Conservation (phyloP, 176 grass and related monocot genomes). For the Elymus sibiricus region DNA sequence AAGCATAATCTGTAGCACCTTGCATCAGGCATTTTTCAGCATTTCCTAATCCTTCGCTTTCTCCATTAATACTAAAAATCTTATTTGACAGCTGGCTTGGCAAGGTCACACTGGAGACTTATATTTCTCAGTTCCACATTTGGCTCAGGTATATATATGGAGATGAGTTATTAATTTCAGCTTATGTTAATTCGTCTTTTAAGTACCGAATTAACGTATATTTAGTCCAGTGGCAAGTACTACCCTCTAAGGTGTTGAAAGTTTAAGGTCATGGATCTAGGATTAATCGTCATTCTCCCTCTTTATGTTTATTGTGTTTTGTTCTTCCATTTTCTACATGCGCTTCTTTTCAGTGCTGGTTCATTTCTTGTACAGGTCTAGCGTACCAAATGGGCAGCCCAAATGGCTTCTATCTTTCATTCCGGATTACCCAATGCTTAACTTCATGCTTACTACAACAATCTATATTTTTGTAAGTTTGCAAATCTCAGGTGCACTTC, state of each 20-base stretch:
- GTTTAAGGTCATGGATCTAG: neutral
- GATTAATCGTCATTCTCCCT: neutral
- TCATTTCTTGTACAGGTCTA: constrained; percentile 56
- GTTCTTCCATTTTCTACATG: neutral
- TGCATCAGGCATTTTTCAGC: neutral
- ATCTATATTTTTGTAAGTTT: constrained; percentile 78
- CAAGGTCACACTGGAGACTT: constrained; percentile 92
- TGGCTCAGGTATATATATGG: constrained; percentile 67
- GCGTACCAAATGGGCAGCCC: constrained; percentile 83
- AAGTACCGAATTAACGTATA: neutral
- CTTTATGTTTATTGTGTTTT: neutral
- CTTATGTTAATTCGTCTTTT: neutral
- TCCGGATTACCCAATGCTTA: constrained; percentile 88
- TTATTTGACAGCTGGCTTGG: constrained; percentile 81
- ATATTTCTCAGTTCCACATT: constrained; percentile 94
- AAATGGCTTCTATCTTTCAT: constrained; percentile 81
- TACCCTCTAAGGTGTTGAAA: neutral
- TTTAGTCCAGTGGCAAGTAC: neutral
- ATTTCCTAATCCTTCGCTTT: neutral
- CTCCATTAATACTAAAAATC: neutral
- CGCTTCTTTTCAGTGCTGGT: neutral
- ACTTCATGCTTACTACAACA: constrained; percentile 93
- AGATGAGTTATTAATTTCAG: neutral
- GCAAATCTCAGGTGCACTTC: constrained; percentile 1
- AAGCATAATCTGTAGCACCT: constrained; percentile 30